Evolutionary conservation across 805 yeast species (phyloP), one percentile per base, ranked within the genome.

Genomic region (Metschnikowia vanudenii): DNA sequence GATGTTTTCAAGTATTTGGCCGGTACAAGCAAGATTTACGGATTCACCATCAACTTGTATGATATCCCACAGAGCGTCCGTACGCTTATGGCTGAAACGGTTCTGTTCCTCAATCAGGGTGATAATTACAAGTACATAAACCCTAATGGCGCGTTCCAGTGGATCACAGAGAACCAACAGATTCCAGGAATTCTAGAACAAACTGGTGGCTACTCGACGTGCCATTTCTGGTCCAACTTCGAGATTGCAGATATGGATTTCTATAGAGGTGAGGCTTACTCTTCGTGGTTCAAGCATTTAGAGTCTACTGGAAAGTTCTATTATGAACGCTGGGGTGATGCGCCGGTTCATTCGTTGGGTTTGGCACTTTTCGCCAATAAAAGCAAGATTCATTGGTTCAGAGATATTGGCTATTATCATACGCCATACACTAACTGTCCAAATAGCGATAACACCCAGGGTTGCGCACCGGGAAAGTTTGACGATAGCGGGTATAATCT

Each of bases 271-370:
- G 82, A 85, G 44, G 80, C 89, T 1, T 89, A 88, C 59, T 68
- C 73, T 32, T 65, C 67, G 11, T 88, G 85, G 80, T 79, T 84
- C 57, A 68, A 83, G 28, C 67, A 72, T 57, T 66, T 89, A 33
- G 96, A 88, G 47, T 50, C 72, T 3, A 65, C 82, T 1, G 94
- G 95, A 16, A 92, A 92, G 3, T 88, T 88, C 58, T 89, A 87
- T 63, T 89, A 89, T 58, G 96, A 90, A 63, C 68, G 96, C 46
- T 88, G 96, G 96, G 96, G 96, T 2, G 96, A 88, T 68, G 96
- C 96, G 0, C 96, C 96, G 0, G 94, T 88, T 1, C 94, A 88
- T 61, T 80, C 90, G 2, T 58, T 89, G 37, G 96, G 92, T 0
- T 64, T 88, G 30, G 79, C 81, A 7, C 60, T 88, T 42, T 86